phyloP scores from a whole-genome alignment of 495 filamentous ascomycete genomes.

The Hapsidospora chrysogenum region DNA sequence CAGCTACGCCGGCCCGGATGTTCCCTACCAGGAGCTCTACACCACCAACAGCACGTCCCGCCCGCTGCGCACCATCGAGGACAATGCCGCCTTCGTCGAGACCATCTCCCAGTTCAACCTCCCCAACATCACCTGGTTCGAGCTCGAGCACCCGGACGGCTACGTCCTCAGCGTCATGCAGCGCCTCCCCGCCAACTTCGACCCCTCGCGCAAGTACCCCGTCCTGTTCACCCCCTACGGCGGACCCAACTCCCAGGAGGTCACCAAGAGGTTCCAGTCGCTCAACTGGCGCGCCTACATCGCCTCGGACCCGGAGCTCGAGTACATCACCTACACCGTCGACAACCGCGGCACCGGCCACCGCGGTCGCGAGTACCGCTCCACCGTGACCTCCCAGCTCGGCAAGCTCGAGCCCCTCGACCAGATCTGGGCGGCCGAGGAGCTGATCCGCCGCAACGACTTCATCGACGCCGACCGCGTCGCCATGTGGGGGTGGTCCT shows the following conservation, averaged over 20 bases:
- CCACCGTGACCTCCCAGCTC: slow-evolving; percentile 26
- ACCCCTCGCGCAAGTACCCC: slow-evolving; percentile 35
- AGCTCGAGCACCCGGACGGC: slow-evolving; percentile 27
- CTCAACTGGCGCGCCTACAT: slow-evolving; percentile 35
- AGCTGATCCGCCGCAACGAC: slow-evolving; percentile 18
- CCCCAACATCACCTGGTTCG: slow-evolving; percentile 30
- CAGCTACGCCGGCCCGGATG: slow-evolving; percentile 35
- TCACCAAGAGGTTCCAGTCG: slow-evolving; percentile 24
- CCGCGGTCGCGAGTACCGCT: slow-evolving; percentile 34
- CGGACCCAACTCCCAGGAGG: slow-evolving; percentile 34
- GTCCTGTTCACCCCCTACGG: slow-evolving; percentile 39
- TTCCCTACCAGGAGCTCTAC: slow-evolving; percentile 40
- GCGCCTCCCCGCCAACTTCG: slow-evolving; percentile 30
- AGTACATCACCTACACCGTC: slow-evolving; percentile 37
- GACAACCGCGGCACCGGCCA: slow-evolving; percentile 40
- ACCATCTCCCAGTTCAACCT: slow-evolving; percentile 30
- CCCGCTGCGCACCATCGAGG: slow-evolving; percentile 29
- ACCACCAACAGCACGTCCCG: slow-evolving; percentile 21
- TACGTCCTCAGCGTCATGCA: slow-evolving; percentile 31
- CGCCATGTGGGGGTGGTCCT: slow-evolving; percentile 42
- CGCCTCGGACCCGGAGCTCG: slow-evolving; percentile 37
- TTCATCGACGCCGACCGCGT: slow-evolving; percentile 35
- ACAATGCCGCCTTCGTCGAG: slow-evolving; percentile 27
- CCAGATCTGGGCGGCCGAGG: slow-evolving; percentile 37
- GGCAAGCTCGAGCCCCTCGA: slow-evolving; percentile 37